These are phyloP conservation scores for Cudoniella acicularis DNA, from an alignment of 495 filamentous ascomycete species.

Conservation along the genomic window DNA sequence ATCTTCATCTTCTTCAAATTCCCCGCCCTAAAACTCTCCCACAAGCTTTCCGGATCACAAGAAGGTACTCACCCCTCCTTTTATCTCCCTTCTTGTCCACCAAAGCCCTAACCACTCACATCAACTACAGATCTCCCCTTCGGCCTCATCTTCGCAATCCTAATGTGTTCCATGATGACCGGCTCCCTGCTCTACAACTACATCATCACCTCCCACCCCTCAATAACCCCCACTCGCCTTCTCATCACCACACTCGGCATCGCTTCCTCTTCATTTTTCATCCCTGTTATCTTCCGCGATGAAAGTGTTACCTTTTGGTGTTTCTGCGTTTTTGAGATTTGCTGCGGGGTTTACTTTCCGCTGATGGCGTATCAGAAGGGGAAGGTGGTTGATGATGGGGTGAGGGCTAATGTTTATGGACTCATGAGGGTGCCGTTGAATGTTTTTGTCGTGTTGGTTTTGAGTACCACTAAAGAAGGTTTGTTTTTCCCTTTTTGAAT, in stretches of 20 bases:
- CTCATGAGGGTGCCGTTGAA: constrained; percentile 51
- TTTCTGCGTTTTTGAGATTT: constrained; percentile 50
- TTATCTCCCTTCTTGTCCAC: neutral
- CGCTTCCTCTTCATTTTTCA: constrained; percentile 38
- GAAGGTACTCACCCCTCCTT: too few species aligned
- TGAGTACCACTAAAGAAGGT: constrained; percentile 42
- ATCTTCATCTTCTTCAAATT: constrained; percentile 58
- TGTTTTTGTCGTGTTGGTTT: constrained; percentile 47
- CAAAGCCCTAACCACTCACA: constrained; percentile 13
- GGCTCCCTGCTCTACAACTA: constrained; percentile 40
- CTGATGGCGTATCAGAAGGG: constrained; percentile 47
- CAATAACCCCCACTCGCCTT: constrained; percentile 25
- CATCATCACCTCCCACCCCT: constrained; percentile 24
- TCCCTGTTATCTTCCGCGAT: constrained; percentile 29
- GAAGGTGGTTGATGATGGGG: constrained; percentile 43
- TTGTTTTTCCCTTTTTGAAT: neutral
- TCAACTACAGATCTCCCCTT: constrained; percentile 40
- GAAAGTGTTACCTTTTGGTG: constrained; percentile 48
- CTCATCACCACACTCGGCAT: constrained; percentile 33
- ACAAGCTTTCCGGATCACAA: constrained; percentile 18
- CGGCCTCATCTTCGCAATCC: constrained; percentile 52
- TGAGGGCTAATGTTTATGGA: constrained; percentile 49
- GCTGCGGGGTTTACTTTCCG: constrained; percentile 52
- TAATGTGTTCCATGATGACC: constrained; percentile 54
- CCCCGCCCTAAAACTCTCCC: constrained; percentile 41